These are phyloP conservation scores for Odontarrhena argentea DNA, from an alignment of 345 rosid species.

Conservation along the genomic window DNA sequence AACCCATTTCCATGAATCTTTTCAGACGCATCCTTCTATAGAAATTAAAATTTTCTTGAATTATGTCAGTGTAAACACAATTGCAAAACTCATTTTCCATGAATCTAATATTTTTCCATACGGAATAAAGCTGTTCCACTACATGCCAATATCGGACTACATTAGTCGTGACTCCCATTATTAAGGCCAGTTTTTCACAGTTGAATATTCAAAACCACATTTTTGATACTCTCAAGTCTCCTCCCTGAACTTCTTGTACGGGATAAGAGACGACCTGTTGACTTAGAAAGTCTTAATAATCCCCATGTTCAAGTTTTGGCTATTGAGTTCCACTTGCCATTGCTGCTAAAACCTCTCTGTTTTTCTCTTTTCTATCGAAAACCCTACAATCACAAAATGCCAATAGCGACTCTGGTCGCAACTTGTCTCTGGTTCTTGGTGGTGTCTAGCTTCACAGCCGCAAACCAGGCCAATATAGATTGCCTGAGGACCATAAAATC, in stretches of 20 bases:
- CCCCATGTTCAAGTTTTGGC: slow-evolving; percentile 6
- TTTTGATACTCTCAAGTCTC: slow-evolving; percentile 5
- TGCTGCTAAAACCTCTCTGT: neutral
- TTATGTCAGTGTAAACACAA: neutral
- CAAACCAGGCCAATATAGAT: slow-evolving; percentile 43
- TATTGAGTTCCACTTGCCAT: neutral
- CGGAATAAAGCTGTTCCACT: neutral
- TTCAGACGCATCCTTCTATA: slow-evolving; percentile 8
- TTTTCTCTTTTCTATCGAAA: neutral
- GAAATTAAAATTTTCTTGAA: neutral
- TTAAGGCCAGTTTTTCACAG: neutral
- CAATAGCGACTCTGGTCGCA: slow-evolving; percentile 2
- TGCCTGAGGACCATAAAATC: slow-evolving; percentile 50
- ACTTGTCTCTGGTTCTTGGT: slow-evolving; percentile 48
- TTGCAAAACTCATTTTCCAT: neutral
- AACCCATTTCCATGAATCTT: slow-evolving; percentile 3
- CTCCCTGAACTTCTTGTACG: neutral
- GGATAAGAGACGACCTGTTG: slow-evolving; percentile 25
- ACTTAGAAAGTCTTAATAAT: neutral
- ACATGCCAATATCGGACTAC: neutral
- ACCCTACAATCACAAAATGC: slow-evolving; percentile 9
- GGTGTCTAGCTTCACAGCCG: slow-evolving; percentile 43
- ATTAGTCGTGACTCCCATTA: neutral
- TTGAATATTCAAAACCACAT: slow-evolving; percentile 6
- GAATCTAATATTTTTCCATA: neutral